These are phyloP conservation scores for Kurtzmaniella quercitrusa DNA, from an alignment of 1,139 yeast species.

Conservation along the genomic window DNA sequence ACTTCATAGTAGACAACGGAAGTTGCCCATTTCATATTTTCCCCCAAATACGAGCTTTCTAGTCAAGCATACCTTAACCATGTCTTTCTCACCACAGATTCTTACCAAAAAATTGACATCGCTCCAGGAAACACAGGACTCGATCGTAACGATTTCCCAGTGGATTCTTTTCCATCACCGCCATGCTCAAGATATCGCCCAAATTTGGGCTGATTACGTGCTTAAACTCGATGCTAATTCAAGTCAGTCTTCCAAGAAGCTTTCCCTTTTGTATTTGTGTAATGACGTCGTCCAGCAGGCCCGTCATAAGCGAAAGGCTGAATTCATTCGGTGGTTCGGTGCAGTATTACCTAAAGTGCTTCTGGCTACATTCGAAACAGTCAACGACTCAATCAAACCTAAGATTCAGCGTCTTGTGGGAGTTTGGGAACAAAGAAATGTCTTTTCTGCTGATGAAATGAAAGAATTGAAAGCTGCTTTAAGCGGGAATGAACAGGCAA, in stretches of 20 bases:
- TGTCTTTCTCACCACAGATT: constrained; percentile 61
- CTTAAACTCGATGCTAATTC: constrained; percentile 13
- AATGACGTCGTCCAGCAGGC: constrained; percentile 86
- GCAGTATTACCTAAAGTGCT: constrained; percentile 40
- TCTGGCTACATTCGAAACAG: constrained; percentile 25
- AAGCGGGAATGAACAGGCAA: not conserved
- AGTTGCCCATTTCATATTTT: too few species aligned
- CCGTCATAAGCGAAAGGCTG: constrained; percentile 57
- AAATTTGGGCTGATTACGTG: constrained; percentile 55
- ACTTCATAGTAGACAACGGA: too few species aligned
- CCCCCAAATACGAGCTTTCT: too few species aligned
- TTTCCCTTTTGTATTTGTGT: constrained; percentile 66
- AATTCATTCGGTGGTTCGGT: constrained; percentile 58
- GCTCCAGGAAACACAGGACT: constrained; percentile 75
- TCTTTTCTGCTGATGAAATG: constrained; percentile 47
- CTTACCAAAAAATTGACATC: constrained; percentile 55
- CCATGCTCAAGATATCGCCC: constrained; percentile 56
- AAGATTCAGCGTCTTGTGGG: constrained; percentile 61
- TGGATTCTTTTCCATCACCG: constrained; percentile 82
- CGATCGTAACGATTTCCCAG: constrained; percentile 77
- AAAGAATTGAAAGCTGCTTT: constrained; percentile 33
- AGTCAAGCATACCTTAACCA: too few species aligned
- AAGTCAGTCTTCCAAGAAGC: constrained; percentile 40
- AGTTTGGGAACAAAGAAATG: constrained; percentile 71
- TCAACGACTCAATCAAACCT: constrained; percentile 41